These are phyloP conservation scores for Cydonia oblonga DNA, from an alignment of 331 rosid genomes.

Conservation along the genomic window DNA sequence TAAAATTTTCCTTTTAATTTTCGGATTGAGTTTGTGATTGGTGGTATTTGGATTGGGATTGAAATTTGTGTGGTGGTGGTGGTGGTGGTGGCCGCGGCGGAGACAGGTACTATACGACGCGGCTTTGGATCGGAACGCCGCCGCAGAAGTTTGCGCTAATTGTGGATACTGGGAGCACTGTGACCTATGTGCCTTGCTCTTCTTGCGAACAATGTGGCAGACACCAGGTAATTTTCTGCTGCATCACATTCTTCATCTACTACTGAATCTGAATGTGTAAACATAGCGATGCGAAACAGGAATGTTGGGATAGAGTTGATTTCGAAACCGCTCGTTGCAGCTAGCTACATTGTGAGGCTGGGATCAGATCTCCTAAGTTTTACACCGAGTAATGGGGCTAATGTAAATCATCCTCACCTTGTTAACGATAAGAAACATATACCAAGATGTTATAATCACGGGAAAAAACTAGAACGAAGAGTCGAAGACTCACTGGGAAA, in stretches of 20 bases:
- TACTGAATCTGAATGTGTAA: too few relatives aligned
- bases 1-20: neutral
- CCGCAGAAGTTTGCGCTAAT: slow-evolving; percentile 71
- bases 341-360: neutral
- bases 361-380: neutral
- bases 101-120: slow-evolving; percentile 64
- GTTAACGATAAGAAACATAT: neutral
- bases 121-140: slow-evolving; percentile 93
- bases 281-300: neutral
- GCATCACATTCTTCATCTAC: neutral
- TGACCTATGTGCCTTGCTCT: slow-evolving; percentile 92
- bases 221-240: slow-evolving; percentile 78
- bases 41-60: neutral
- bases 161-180: slow-evolving; percentile 64
- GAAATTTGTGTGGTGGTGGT: neutral
- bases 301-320: neutral
- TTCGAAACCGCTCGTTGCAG: neutral
- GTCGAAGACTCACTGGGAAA: too few relatives aligned
- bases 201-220: slow-evolving; percentile 76
- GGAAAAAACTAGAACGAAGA: neutral
- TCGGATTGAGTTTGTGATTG: neutral
- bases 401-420: neutral
- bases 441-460: neutral
- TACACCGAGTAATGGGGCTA: neutral
- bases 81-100: neutral